Evolutionary conservation across 208 protist genomes (phyloP), one percentile per base, ranked within the genome.

Genomic region (Wallacemonas sp.): DNA sequence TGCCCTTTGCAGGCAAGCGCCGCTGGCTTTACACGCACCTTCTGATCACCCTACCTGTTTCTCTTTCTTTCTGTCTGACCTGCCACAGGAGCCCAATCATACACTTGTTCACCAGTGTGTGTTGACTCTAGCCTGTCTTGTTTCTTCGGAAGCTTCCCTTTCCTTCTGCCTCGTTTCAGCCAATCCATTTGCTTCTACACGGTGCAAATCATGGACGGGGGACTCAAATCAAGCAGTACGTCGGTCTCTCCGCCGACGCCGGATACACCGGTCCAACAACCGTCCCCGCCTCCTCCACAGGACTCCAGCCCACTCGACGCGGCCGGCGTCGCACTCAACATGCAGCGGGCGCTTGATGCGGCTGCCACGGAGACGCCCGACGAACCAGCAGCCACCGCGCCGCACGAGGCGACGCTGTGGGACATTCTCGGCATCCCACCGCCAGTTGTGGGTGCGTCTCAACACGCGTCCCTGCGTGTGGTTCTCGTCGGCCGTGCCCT

Each of bases 401-500:
- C 46, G 10, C 24, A 33, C 50, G 29, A 57, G 13, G 38, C 46
- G 44, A 76, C 64, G 50, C 55, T 76, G 17, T 89, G 79, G 79
- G 85, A 86, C 4, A 65, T 59, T 21, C 74, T 94, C 10, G 83
- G 79, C 38, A 36, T 91, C 1, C 77, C 72, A 2, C 61, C 78
- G 0, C 78, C 73, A 1, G 81, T 82, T 34, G 60, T 13, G 17
- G 50, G 67, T 50, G 59, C 71, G 21, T 75, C 78, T n/a, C 75
- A 82, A 63, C 65, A 81, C 61, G 34, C 57, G 12, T 63, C 64
- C 26, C 66, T 68, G 21, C 78, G 86, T 12, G 76, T 95, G 8
- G 69, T 95, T 6, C 52, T 95, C 36, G 52, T 95, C 10, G 90
- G 90, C 9, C 70, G 83, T 13, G 76, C 83, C 9, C 61, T 82